Percentiles rank a stretch among this genome's conserved stretches.
Conservation (phyloP, 306 rosid species). For the Cucurbita moschata region DNA sequence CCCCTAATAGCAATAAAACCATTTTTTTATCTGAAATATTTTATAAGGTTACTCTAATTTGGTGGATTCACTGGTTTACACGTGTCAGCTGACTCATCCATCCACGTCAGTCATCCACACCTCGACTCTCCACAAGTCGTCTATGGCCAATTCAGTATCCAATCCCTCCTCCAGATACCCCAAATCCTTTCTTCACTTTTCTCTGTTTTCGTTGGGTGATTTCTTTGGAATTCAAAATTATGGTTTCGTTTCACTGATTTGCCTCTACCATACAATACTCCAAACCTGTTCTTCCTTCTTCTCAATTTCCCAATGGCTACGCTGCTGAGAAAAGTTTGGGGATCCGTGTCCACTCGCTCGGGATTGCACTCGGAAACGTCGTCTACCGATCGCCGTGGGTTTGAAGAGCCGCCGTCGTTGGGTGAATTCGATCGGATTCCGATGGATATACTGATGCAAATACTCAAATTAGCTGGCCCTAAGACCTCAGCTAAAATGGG, state of each 20-base stretch:
- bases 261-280: no score
- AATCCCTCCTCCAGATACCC: not conserved
- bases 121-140: not conserved
- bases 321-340: slow-evolving; percentile 48
- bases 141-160: not conserved
- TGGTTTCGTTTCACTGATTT: not conserved
- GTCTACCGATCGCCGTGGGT: not conserved
- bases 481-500: slow-evolving; percentile 15
- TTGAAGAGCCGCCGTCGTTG: not conserved
- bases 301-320: slow-evolving; percentile 20
- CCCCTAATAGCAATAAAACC: no score
- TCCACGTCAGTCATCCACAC: not conserved
- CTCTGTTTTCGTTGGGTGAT: not conserved
- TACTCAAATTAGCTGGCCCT: slow-evolving; percentile 48
- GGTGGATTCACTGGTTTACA: not conserved
- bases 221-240: not conserved
- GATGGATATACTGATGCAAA: slow-evolving; percentile 39
- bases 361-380: slow-evolving; percentile 1
- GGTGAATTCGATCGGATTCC: slow-evolving; percentile 54
- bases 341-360: slow-evolving; percentile 21
- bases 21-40: no score
- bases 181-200: not conserved
- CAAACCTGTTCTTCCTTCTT: not conserved
- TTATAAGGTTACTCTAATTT: not conserved
- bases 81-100: not conserved